phyloP scores from a whole-genome alignment of 805 yeast genomes.

The Barnettozyma sucrosica region DNA sequence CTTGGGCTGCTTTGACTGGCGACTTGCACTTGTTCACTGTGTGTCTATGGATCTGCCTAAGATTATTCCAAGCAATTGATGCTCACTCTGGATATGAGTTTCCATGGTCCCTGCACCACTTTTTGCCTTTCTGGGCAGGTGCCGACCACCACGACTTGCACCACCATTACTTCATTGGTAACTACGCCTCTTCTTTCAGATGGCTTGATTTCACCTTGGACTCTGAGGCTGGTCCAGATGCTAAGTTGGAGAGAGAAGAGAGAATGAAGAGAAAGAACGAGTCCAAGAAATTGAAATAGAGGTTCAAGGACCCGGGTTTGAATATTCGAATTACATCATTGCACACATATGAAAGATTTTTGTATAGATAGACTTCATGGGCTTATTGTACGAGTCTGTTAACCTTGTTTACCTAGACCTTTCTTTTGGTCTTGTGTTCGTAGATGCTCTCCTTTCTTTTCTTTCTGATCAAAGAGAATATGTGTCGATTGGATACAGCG shows the following conservation, averaged over 20 bases:
- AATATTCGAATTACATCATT: neutral
- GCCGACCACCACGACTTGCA: conserved; percentile 98
- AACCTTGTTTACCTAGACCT: too few species aligned
- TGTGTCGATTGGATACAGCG: too few species aligned
- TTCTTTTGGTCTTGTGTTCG: too few species aligned
- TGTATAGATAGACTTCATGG: neutral
- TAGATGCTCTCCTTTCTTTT: too few species aligned
- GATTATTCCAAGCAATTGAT: conserved; percentile 95
- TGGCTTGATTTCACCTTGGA: conserved; percentile 89
- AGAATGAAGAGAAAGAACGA: conserved; percentile 37
- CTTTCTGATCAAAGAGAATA: too few species aligned
- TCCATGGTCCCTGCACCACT: conserved; percentile 92
- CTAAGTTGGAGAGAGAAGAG: conserved; percentile 66
- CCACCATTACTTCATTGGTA: conserved; percentile 93
- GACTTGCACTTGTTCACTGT: conserved; percentile 86
- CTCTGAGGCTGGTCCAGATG: conserved; percentile 87
- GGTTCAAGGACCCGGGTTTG: neutral
- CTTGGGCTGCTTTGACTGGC: conserved; percentile 71
- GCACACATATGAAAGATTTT: neutral
- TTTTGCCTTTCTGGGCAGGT: conserved; percentile 96
- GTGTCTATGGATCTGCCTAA: conserved; percentile 77
- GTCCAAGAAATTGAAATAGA: neutral
- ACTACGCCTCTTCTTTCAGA: conserved; percentile 90
- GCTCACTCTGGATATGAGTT: conserved; percentile 98
- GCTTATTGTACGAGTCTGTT: neutral